Evolutionary conservation across 768 basidiomycete species (phyloP).

Genomic region (Phlegmacium glaucopus): DNA sequence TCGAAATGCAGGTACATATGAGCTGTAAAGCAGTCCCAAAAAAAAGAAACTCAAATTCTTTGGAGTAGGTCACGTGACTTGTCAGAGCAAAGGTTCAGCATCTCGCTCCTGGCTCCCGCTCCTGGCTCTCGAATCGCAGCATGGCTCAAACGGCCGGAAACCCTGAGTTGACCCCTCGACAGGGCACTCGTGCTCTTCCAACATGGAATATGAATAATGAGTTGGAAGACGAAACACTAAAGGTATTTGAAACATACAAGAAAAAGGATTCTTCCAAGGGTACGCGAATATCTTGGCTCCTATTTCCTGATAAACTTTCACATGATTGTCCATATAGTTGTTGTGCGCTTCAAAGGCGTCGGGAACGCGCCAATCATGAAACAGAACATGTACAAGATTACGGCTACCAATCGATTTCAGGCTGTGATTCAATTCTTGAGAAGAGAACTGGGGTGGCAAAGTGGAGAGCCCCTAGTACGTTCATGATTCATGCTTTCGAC

Average conservation of each 20-base stretch:
- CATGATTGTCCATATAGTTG: conserved; percentile 49
- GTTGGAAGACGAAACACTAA: conserved; percentile 47
- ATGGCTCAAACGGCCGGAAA: conserved; percentile 24
- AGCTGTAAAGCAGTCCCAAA: no score
- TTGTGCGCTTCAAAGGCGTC: conserved; percentile 96
- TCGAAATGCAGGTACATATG: no score
- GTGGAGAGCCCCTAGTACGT: conserved; percentile 79
- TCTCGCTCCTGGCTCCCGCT: no score
- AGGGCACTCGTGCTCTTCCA: conserved; percentile 21
- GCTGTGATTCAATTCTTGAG: conserved; percentile 92
- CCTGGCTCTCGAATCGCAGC: conserved; percentile 1
- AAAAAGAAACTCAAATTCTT: no score
- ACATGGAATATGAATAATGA: conserved; percentile 27
- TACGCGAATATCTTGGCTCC: conserved; percentile 20
- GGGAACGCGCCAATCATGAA: conserved; percentile 99
- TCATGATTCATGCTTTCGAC: not conserved
- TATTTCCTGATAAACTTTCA: not conserved
- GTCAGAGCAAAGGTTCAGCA: no score
- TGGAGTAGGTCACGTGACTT: not conserved
- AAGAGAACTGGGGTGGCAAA: conserved; percentile 85
- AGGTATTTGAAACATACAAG: conserved; percentile 83
- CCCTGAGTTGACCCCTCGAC: conserved; percentile 26
- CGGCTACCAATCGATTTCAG: conserved; percentile 90
- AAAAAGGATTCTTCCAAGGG: conserved; percentile 83
- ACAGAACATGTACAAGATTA: conserved; percentile 98